Percentiles rank a stretch among this genome's conserved stretches.
These are phyloP conservation scores for Passiflora organensis DNA, from an alignment of 345 rosid species.

Conservation along the genomic window DNA sequence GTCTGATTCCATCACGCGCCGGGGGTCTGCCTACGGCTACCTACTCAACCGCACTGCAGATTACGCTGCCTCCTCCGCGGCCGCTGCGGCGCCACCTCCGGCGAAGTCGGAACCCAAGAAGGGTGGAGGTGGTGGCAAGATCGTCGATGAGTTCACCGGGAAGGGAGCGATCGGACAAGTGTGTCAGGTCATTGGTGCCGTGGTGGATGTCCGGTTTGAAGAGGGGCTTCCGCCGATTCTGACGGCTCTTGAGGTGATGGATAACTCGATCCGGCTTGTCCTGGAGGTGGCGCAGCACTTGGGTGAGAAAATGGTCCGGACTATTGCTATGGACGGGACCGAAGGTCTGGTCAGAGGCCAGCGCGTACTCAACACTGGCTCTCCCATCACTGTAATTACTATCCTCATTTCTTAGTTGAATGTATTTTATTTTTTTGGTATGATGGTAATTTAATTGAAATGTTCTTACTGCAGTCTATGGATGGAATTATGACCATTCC, in stretches of 20 bases:
- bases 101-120: constrained; percentile 30
- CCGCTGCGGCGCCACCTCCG: constrained; percentile 40
- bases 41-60: constrained; percentile 61
- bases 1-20: constrained; percentile 27
- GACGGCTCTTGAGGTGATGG: constrained; percentile 92
- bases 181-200: constrained; percentile 95
- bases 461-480: not conserved
- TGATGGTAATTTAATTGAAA: too few species aligned
- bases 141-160: constrained; percentile 79
- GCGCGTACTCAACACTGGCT: constrained; percentile 79
- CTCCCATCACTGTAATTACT: constrained; percentile 75
- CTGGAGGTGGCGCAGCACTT: constrained; percentile 96
- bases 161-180: constrained; percentile 85
- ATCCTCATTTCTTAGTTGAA: not conserved
- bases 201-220: constrained; percentile 80
- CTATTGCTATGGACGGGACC: constrained; percentile 95
- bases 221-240: constrained; percentile 94
- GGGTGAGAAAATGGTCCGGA: constrained; percentile 80
- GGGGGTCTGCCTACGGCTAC: constrained; percentile 41
- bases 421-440: not conserved
- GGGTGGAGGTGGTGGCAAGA: constrained; percentile 46
- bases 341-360: constrained; percentile 83
- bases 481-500: too few species aligned
- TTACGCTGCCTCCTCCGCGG: constrained; percentile 56
- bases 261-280: constrained; percentile 60